These are phyloP conservation scores for Candida mesenterica DNA, from an alignment of 1,139 yeast genomes.

Conservation along the genomic window DNA sequence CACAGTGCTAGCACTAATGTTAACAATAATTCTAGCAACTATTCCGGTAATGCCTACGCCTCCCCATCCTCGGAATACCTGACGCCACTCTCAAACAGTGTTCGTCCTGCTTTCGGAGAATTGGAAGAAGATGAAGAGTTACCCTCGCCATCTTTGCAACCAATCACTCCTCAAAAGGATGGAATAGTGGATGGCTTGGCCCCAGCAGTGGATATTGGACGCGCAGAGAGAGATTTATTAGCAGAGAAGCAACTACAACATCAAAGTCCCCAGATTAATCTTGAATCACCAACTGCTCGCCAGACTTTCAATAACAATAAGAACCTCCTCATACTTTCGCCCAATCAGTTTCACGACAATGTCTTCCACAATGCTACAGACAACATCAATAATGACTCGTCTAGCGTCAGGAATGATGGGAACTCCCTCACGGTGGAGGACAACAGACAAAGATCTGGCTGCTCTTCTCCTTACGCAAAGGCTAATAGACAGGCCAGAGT, in stretches of 20 bases:
- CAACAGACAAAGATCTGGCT: constrained; percentile 24
- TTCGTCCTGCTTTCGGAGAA: not conserved
- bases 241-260: constrained; percentile 3
- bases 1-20: not conserved
- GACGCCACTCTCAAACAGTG: constrained; percentile 1
- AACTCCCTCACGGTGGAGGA: constrained; percentile 12
- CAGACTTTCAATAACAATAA: constrained; percentile 28
- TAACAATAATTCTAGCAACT: not conserved
- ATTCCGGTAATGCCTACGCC: not conserved
- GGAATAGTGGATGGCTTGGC: constrained; percentile 11
- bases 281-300: constrained; percentile 7
- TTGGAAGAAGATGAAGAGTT: constrained; percentile 2
- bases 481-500: constrained; percentile 49
- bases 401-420: constrained; percentile 1
- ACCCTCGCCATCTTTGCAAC: constrained; percentile 1
- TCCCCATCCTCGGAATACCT: constrained; percentile 1
- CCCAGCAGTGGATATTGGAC: constrained; percentile 25
- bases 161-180: constrained; percentile 4
- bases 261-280: constrained; percentile 1
- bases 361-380: constrained; percentile 28
- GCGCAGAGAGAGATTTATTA: constrained; percentile 3
- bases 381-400: constrained; percentile 3
- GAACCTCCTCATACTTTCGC: constrained; percentile 40
- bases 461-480: constrained; percentile 44
- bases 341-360: constrained; percentile 38